Evolutionary conservation across 164 flowering plant genomes (phyloP).

Genomic region (Magnolia officinalis): DNA sequence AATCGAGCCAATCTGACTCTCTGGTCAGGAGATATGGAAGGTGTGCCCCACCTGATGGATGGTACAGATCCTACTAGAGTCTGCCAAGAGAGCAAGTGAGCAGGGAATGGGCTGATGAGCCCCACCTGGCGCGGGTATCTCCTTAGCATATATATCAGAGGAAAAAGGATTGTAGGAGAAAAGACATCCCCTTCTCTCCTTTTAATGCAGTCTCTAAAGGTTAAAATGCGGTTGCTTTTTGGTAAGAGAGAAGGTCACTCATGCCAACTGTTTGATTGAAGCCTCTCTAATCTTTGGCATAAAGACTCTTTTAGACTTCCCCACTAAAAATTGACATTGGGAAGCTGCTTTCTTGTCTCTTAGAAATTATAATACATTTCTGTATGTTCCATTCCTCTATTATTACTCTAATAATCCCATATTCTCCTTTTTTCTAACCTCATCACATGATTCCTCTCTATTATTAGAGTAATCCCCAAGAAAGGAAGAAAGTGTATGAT

Average conservation of each 20-base stretch:
- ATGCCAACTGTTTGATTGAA: conserved; percentile 28
- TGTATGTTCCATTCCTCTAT: not conserved
- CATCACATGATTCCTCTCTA: not conserved
- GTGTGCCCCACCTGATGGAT: not conserved
- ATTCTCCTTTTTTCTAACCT: not conserved
- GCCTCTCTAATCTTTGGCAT: conserved; percentile 21
- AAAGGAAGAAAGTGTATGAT: not conserved
- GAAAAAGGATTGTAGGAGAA: conserved; percentile 24
- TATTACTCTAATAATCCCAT: not conserved
- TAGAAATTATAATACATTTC: not conserved
- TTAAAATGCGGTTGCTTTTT: conserved; percentile 33
- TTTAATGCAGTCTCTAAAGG: conserved; percentile 48
- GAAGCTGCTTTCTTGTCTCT: conserved; percentile 16
- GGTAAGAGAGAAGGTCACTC: conserved; percentile 19
- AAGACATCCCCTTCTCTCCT: conserved; percentile 52
- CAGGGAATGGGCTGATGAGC: not conserved
- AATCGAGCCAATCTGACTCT: not conserved
- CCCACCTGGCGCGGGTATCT: not conserved
- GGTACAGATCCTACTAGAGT: not conserved
- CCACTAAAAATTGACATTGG: conserved; percentile 4
- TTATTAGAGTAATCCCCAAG: not conserved
- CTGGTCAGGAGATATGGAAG: not conserved
- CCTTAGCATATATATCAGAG: not conserved
- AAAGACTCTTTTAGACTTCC: conserved; percentile 11
- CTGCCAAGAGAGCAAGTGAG: not conserved